These are phyloP conservation scores for Alopecurus myosuroides DNA, from an alignment of 176 grass and related monocot genomes.

Conservation along the genomic window DNA sequence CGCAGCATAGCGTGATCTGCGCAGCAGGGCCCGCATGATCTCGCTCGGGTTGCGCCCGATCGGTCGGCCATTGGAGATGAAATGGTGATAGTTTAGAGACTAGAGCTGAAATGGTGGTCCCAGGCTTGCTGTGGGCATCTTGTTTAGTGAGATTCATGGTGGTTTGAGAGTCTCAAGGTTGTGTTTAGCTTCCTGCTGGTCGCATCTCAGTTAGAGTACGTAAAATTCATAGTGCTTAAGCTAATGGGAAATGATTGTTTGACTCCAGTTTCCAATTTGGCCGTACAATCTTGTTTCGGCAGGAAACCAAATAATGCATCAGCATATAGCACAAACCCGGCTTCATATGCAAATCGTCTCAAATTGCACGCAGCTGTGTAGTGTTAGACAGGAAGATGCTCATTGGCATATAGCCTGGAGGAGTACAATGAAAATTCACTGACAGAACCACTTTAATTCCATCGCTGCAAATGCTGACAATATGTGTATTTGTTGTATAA, in stretches of 20 bases:
- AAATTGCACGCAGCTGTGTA: background rate
- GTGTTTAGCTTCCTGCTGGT: background rate
- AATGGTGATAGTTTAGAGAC: background rate
- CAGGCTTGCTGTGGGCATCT: background rate
- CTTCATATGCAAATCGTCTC: background rate
- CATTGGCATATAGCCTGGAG: background rate
- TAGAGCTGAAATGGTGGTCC: background rate
- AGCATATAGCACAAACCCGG: background rate
- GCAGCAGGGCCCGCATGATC: constrained; percentile 7
- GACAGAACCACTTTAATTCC: background rate
- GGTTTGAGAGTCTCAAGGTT: background rate
- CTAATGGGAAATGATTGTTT: background rate
- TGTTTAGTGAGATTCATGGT: background rate
- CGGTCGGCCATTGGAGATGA: background rate
- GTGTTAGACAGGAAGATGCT: background rate
- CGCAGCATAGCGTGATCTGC: background rate
- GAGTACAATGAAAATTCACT: background rate
- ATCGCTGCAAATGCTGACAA: background rate
- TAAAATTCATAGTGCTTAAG: constrained; percentile 16
- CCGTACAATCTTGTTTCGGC: background rate
- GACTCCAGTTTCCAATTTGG: background rate
- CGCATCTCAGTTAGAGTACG: background rate
- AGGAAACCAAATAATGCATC: background rate
- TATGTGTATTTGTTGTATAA: background rate
- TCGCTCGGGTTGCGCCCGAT: background rate